phyloP scores from a whole-genome alignment of 1,139 yeast species.

The Hemisphaericaspora subhashii region DNA sequence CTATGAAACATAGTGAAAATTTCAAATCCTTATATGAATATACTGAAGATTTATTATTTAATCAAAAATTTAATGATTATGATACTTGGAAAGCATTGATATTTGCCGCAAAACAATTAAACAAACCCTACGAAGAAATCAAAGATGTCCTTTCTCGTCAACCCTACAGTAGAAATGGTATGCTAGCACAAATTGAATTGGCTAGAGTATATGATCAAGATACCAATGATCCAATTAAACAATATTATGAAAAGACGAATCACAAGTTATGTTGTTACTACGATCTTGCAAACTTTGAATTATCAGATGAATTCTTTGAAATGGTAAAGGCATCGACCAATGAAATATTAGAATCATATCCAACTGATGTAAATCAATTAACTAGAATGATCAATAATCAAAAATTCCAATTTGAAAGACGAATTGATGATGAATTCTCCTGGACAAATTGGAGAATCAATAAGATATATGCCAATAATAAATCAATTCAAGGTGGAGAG shows the following conservation, averaged over 20 bases:
- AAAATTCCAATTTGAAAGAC: conserved; percentile 36
- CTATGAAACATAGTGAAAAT: conserved; percentile 36
- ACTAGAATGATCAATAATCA: conserved; percentile 49
- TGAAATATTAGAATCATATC: conserved; percentile 9
- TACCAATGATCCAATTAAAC: conserved; percentile 26
- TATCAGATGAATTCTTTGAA: conserved; percentile 13
- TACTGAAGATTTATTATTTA: conserved; percentile 35
- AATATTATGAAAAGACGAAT: conserved; percentile 46
- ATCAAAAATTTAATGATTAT: conserved; percentile 54
- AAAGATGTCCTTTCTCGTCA: conserved; percentile 23
- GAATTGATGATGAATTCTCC: conserved; percentile 18
- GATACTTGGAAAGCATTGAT: conserved; percentile 59
- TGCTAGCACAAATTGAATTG: conserved; percentile 54
- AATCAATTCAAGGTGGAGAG: conserved; percentile 13
- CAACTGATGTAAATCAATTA: conserved; percentile 28
- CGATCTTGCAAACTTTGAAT: conserved; percentile 49
- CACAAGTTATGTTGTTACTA: conserved; percentile 60
- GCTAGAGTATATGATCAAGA: conserved; percentile 22
- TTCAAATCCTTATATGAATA: conserved; percentile 43
- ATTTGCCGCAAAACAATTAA: conserved; percentile 39
- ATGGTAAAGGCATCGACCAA: conserved; percentile 12
- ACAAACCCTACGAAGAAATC: conserved; percentile 25
- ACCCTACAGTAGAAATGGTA: conserved; percentile 51
- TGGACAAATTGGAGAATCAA: conserved; percentile 35
- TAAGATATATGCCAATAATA: conserved; percentile 15